Base-by-base conservation (phyloP, 2,329 filamentous ascomycete species). In the Kalaharituber pfeilii region DNA sequence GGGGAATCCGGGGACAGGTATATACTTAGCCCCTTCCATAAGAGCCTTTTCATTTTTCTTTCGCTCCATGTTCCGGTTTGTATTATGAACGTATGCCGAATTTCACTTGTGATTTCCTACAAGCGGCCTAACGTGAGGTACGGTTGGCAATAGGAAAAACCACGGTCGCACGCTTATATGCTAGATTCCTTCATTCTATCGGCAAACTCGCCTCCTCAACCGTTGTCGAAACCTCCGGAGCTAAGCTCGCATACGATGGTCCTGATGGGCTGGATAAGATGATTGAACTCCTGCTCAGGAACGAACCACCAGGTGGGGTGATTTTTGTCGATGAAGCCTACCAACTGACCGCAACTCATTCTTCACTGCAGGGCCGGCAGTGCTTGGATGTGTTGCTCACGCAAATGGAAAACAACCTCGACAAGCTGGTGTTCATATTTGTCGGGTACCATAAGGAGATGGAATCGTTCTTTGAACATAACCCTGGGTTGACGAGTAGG, bases 271-370 rank as follows among this genome's bases (percentile, higher is more conserved):
- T 77, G 74, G 58, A 73, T 82, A 62, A 72, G 11, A 66, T 79
- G 0, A 67, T 84, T 5, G 71, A 81, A 2, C 60, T 70, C 0
- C 71, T 88, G 0, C 65, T 78, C 3, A n/a, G n/a, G n/a, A n/a
- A n/a, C n/a, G 70, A 78, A 26, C 59, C 67, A 0, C 79, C 76
- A 0, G 84, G 83, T 0, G 84, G 84, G 0, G 80, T 80, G 0
- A 62, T 86, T 1, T 88, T 89, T 63, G 81, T 89, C 22, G 84
- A 89, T 56, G 84, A 89, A 65, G 82, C 84, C 0, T 87, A 89
- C 62, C 83, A 88, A 59, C 70, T 89, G 0, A 81, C 69, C 22
- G 62, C 65, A 2, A 39, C 52, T 1, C 53, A 60, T 49, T 18
- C 55, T 7, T 36, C 54, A 9, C 22, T 3, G 11, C 76, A 75